Conservation (phyloP, 2,329 filamentous ascomycete genomes). For the Passalora sequoiae region DNA sequence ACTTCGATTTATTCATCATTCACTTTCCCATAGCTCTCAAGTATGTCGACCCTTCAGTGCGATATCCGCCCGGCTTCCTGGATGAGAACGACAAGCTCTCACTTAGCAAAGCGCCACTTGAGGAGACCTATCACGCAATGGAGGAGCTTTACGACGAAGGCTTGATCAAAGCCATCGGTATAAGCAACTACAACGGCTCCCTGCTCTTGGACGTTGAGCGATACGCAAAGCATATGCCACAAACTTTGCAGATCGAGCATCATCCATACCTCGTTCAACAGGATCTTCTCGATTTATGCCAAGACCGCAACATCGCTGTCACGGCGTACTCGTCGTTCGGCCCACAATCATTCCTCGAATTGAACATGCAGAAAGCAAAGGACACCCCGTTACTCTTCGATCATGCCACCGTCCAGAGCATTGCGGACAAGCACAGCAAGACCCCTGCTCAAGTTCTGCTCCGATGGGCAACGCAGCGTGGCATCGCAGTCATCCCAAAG, state of each 20-base stretch:
- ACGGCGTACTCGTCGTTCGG: slow-evolving; percentile 84
- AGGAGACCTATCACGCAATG: slow-evolving; percentile 79
- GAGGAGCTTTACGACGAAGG: slow-evolving; percentile 65
- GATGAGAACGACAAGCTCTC: slow-evolving; percentile 59
- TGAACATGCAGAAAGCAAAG: slow-evolving; percentile 64
- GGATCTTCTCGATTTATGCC: slow-evolving; percentile 63
- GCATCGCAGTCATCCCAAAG: slow-evolving; percentile 78
- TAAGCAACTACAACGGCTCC: slow-evolving; percentile 77
- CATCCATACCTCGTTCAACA: slow-evolving; percentile 81
- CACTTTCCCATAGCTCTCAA: slow-evolving; percentile 84
- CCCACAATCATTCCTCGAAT: slow-evolving; percentile 71
- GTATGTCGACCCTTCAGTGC: slow-evolving; percentile 72
- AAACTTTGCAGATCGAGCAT: slow-evolving; percentile 82
- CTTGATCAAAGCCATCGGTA: slow-evolving; percentile 67
- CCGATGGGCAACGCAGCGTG: slow-evolving; percentile 80
- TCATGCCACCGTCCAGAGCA: slow-evolving; percentile 57
- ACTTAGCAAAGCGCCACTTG: slow-evolving; percentile 64
- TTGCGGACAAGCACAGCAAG: slow-evolving; percentile 66
- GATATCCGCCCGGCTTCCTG: slow-evolving; percentile 76
- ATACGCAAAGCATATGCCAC: slow-evolving; percentile 68
- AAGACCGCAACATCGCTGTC: slow-evolving; percentile 64
- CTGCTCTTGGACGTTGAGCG: slow-evolving; percentile 73
- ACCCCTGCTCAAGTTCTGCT: slow-evolving; percentile 75
- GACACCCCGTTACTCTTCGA: slow-evolving; percentile 66
- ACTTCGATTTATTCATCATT: slow-evolving; percentile 76